Evolutionary conservation across 495 filamentous ascomycete species (phyloP).

Genomic region (Penicillium soppii): DNA sequence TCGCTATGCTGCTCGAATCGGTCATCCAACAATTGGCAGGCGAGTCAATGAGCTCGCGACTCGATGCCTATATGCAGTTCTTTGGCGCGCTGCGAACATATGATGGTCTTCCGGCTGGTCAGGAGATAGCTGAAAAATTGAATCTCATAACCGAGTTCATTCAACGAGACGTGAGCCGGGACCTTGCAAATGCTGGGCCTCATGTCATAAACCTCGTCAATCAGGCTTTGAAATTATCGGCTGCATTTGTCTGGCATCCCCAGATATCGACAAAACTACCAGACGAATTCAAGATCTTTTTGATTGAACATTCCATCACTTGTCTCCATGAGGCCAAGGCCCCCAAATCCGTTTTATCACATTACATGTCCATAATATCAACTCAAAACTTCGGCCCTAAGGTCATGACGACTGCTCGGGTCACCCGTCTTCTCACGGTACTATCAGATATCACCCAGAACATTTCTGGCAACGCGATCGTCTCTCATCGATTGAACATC

Average conservation of each 20-base stretch:
- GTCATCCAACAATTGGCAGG: constrained; percentile 75
- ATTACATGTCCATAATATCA: constrained; percentile 73
- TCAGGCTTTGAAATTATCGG: constrained; percentile 72
- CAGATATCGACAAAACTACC: constrained; percentile 62
- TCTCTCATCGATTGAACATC: constrained; percentile 68
- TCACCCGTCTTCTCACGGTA: constrained; percentile 63
- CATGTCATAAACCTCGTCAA: constrained; percentile 64
- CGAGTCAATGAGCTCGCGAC: constrained; percentile 60
- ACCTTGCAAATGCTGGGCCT: constrained; percentile 29
- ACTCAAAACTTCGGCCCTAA: constrained; percentile 73
- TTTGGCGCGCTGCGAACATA: constrained; percentile 74
- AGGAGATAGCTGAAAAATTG: constrained; percentile 73
- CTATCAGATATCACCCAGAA: constrained; percentile 71
- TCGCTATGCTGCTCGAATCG: constrained; percentile 78
- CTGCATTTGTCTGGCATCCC: constrained; percentile 67
- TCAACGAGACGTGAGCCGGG: constrained; percentile 65
- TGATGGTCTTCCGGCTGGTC: constrained; percentile 68
- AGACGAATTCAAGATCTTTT: constrained; percentile 73
- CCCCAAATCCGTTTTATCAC: constrained; percentile 74
- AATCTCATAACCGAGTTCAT: constrained; percentile 73
- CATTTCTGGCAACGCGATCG: constrained; percentile 73
- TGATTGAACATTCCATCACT: constrained; percentile 74
- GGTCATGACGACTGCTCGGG: constrained; percentile 67
- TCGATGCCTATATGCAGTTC: constrained; percentile 86
- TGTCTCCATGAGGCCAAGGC: constrained; percentile 60